Evolutionary conservation across 148 eudicot species (phyloP).

Genomic region (Silene uniflora): DNA sequence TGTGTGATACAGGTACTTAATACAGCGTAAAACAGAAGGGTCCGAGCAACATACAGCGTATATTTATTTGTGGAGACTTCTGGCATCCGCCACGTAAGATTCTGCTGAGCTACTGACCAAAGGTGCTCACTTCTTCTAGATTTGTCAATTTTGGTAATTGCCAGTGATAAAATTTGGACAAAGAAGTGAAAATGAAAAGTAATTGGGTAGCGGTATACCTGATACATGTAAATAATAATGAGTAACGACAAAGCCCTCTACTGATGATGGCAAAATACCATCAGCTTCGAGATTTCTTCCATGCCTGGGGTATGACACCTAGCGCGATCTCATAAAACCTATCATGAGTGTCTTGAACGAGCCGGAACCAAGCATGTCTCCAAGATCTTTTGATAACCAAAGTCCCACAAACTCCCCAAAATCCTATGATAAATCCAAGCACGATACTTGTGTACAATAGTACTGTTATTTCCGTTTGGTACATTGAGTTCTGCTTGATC

Average conservation of each 20-base stretch:
- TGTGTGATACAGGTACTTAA: too few relatives aligned
- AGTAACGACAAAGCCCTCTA: too few relatives aligned
- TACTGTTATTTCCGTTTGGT: not conserved
- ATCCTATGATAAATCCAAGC: slow-evolving; percentile 13
- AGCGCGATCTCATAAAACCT: not conserved
- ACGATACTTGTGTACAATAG: slow-evolving; percentile 12
- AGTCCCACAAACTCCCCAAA: slow-evolving; percentile 16
- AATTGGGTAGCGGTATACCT: too few relatives aligned
- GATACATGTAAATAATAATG: too few relatives aligned
- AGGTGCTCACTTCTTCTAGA: too few relatives aligned
- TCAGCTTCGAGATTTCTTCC: not conserved
- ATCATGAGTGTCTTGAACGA: not conserved
- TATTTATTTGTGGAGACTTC: too few relatives aligned
- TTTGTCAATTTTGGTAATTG: not conserved
- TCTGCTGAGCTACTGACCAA: too few relatives aligned
- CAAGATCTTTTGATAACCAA: slow-evolving; percentile 1
- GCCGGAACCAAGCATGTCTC: slow-evolving; percentile 13
- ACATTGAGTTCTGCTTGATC: not conserved
- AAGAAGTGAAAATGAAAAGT: too few relatives aligned
- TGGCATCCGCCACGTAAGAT: too few relatives aligned
- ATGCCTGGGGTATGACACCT: not conserved
- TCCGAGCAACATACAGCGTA: too few relatives aligned
- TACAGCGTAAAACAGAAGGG: too few relatives aligned
- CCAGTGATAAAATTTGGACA: not conserved
- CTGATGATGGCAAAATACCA: too few relatives aligned